Evolutionary conservation across 2,329 filamentous ascomycete genomes (phyloP).

Genomic region (Neofusicoccum sp.): DNA sequence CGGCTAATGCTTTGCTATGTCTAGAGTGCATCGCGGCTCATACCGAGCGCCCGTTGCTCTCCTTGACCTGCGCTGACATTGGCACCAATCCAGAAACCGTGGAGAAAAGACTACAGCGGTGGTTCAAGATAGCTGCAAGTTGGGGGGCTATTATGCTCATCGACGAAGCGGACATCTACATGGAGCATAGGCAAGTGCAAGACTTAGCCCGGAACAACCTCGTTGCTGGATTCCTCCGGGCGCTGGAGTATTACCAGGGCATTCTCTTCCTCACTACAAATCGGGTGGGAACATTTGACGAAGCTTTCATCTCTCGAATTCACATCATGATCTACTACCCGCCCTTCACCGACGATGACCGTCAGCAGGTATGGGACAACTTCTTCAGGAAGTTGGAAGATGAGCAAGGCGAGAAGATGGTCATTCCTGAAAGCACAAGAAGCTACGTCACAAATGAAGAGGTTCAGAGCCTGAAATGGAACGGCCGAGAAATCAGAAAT

Average conservation of each 20-base stretch:
- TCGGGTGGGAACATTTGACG: slow-evolving; percentile 24
- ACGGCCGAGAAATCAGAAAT: slow-evolving; percentile 33
- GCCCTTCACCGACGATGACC: slow-evolving; percentile 20
- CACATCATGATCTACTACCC: slow-evolving; percentile 24
- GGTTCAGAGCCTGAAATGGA: slow-evolving; percentile 26
- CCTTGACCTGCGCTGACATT: slow-evolving; percentile 31
- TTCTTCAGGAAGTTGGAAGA: slow-evolving; percentile 26
- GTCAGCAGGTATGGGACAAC: slow-evolving; percentile 27
- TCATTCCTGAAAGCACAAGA: background rate
- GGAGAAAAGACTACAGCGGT: slow-evolving; percentile 15
- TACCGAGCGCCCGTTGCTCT: slow-evolving; percentile 31
- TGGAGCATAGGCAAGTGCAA: slow-evolving; percentile 31
- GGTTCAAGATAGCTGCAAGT: slow-evolving; percentile 24
- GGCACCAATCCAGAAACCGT: slow-evolving; percentile 19
- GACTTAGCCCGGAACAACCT: slow-evolving; percentile 35
- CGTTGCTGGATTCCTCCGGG: slow-evolving; percentile 32
- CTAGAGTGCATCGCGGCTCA: slow-evolving; percentile 37
- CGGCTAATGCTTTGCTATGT: no score
- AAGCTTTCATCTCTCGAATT: slow-evolving; percentile 25
- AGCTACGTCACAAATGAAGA: slow-evolving; percentile 10
- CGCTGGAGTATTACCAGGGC: slow-evolving; percentile 20
- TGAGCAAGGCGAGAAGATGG: slow-evolving; percentile 19
- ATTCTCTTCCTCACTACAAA: slow-evolving; percentile 33
- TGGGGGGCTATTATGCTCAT: slow-evolving; percentile 31
- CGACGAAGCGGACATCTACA: slow-evolving; percentile 38